Conservation (phyloP, 2,329 filamentous ascomycete genomes). For the Lojkania enalia region DNA sequence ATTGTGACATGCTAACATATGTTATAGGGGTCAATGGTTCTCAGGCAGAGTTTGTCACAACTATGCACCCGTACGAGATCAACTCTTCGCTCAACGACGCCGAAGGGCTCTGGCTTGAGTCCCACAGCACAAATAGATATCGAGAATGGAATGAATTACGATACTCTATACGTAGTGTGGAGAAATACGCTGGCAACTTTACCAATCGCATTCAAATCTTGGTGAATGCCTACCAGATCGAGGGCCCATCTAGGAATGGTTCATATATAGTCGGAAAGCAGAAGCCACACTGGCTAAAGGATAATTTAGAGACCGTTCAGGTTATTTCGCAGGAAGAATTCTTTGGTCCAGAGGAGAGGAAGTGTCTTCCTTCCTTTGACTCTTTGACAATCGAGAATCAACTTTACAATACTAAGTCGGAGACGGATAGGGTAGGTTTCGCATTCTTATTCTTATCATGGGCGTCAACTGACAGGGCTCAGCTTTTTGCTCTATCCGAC, state of each 20-base stretch:
- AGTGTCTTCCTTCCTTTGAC: constrained; percentile 51
- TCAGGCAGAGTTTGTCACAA: constrained; percentile 43
- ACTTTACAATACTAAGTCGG: constrained; percentile 49
- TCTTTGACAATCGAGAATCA: constrained; percentile 51
- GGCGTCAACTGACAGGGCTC: constrained; percentile 7
- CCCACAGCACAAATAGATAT: constrained; percentile 50
- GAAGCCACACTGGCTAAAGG: constrained; percentile 44
- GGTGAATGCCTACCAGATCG: constrained; percentile 45
- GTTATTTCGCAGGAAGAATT: constrained; percentile 50
- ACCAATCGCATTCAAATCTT: constrained; percentile 51
- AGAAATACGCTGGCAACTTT: constrained; percentile 47
- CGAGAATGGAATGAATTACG: constrained; percentile 52
- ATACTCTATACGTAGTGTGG: constrained; percentile 50
- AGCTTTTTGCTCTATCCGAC: constrained; percentile 50
- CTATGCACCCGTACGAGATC: constrained; percentile 46
- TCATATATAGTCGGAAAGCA: constrained; percentile 30
- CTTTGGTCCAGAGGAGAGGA: constrained; percentile 43
- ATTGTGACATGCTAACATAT: constrained; percentile 1
- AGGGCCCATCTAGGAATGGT: not conserved
- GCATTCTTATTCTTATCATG: not conserved
- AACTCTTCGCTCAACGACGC: constrained; percentile 48
- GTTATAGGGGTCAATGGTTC: constrained; percentile 50
- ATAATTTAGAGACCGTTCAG: constrained; percentile 42
- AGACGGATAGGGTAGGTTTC: constrained; percentile 37
- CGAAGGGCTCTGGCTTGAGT: constrained; percentile 47